Conservation (phyloP, 2,329 filamentous ascomycete species). For the Fusarium incarnatum region DNA sequence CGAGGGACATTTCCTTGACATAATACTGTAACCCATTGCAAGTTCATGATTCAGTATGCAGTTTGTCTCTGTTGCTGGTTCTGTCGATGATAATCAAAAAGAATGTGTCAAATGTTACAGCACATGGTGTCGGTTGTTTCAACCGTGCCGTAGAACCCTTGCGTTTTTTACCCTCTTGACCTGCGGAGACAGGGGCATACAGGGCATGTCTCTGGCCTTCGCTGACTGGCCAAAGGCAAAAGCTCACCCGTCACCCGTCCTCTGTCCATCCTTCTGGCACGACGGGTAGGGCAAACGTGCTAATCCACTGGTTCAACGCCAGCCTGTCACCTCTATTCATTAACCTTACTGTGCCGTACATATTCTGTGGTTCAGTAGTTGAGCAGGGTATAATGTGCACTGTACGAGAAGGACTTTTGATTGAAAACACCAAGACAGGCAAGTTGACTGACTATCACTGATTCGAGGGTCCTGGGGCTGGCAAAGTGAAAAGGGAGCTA, state of each 20-base stretch:
- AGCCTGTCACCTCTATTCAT: neutral
- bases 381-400: neutral
- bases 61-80: conserved; percentile 2
- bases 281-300: conserved; percentile 21
- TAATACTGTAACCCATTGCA: neutral
- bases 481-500: neutral
- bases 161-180: neutral
- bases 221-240: conserved; percentile 19
- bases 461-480: conserved; percentile 10
- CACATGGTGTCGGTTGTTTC: neutral
- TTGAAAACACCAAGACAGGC: neutral
- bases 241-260: conserved; percentile 15
- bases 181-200: conserved; percentile 4
- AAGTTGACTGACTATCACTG: conserved; percentile 14
- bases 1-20: neutral
- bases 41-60: neutral
- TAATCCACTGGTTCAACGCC: conserved; percentile 5
- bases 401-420: neutral
- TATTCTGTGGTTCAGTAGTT: neutral
- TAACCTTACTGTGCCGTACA: neutral
- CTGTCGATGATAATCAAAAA: conserved; percentile 16
- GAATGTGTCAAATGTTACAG: neutral
- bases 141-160: neutral
- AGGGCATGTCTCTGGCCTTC: conserved; percentile 20
- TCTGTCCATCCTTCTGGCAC: conserved; percentile 9